Conservation (phyloP, 2,329 filamentous ascomycete genomes). For the Hortaea werneckii region DNA sequence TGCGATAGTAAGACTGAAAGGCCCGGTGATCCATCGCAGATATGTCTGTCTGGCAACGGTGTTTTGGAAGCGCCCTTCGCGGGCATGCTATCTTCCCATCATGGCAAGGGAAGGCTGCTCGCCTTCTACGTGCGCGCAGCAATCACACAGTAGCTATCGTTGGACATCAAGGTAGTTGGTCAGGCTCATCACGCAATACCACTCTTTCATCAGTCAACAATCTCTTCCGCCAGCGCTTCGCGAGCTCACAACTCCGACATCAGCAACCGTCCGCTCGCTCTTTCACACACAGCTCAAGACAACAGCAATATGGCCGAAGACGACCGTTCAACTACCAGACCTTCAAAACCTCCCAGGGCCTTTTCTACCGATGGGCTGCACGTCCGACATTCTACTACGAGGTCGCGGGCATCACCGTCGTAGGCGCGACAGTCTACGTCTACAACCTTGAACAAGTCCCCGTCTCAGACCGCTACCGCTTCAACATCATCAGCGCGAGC, state of each 20-base stretch:
- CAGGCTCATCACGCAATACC: too few relatives aligned
- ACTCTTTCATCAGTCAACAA: background rate
- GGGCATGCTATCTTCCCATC: too few relatives aligned
- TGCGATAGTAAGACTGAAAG: too few relatives aligned
- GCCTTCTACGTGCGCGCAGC: too few relatives aligned
- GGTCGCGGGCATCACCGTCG: conserved; percentile 31
- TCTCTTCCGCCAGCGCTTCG: background rate
- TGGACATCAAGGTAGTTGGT: too few relatives aligned
- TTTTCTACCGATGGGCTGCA: conserved; percentile 29
- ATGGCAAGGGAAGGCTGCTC: too few relatives aligned
- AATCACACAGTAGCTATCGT: too few relatives aligned
- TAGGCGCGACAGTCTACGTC: conserved; percentile 50
- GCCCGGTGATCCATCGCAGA: too few relatives aligned
- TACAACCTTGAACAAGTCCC: conserved; percentile 63
- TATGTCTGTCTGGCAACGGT: too few relatives aligned
- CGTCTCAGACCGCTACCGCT: conserved; percentile 55
- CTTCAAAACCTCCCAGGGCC: conserved; percentile 13
- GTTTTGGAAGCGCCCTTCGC: too few relatives aligned
- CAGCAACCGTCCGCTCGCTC: background rate
- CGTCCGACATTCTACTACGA: conserved; percentile 40
- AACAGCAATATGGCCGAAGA: background rate
- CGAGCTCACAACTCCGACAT: background rate
- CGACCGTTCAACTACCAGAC: conserved; percentile 24
- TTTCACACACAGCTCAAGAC: background rate
- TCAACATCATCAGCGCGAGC: conserved; percentile 56